Evolutionary conservation across 768 basidiomycete species (phyloP), one percentile per base, ranked within the genome.

Genomic region (Termitomyces bulborhizus): DNA sequence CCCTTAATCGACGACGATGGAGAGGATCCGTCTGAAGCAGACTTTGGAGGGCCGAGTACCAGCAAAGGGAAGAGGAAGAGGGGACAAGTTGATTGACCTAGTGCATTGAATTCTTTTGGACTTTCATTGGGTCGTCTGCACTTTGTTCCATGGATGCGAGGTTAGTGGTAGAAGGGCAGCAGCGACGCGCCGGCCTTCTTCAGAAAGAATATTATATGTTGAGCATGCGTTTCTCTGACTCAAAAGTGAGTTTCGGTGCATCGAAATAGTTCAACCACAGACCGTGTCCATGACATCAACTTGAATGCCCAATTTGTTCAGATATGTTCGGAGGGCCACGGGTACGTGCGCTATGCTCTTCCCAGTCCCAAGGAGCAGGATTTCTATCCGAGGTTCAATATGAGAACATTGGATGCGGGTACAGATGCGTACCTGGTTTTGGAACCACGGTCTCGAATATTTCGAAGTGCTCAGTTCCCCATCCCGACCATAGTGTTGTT

Each of bases 151-250:
- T n/a, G 68, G 43, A 34, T 72, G 74, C 42, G 78, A 76, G 6
- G 73, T 69, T 16, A 85, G 60, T 4, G 94, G 93, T 18, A 95
- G 75, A n/a, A 97, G 69, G 2, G 94, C 95, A 13, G 91, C 94
- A 40, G 93, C 91, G 12, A 98, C 92, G 26, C 88, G 85, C 51
- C 96, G 77, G 6, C 96, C 96, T 71, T 99, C 96, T 68, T 99
- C 96, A 0, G 88, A 72, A 45, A 99, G 77, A 24, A 99, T 68
- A 68, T 99, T 98, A 70, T 94, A 99, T 0, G 96, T 98, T 27
- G 95, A 88, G 63, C 92, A 94, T 16, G 95, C 96, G 66, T 95
- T 97, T 64, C 91, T 76, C 94, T 90, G 54, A 18, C 4, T 42
- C n/a, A 15, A 29, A n/a, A 60, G 45, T 49, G 9, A 27, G 45